A percentile compares a stretch with the other conserved stretches of the same genome.
phyloP scores from a whole-genome alignment of 208 protist species.

The Leishmania arabica region DNA sequence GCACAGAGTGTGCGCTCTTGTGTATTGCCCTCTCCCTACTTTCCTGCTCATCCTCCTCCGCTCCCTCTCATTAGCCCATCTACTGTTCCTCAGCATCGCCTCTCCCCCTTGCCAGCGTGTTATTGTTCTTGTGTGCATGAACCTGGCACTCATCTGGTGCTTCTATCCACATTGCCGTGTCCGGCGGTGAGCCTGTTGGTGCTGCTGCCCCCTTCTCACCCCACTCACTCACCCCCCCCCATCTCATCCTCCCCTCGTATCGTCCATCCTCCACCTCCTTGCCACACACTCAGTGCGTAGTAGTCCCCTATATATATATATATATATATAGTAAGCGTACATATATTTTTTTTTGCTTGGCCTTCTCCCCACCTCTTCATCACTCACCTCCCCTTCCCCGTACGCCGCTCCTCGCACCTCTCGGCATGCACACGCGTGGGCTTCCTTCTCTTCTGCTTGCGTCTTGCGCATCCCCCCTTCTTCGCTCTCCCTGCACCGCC shows the following conservation, averaged over 20 bases:
- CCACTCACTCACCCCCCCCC: background rate
- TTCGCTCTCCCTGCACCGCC: background rate
- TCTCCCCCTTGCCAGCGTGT: background rate
- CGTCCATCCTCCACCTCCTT: background rate
- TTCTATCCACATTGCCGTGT: background rate
- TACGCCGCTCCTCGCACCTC: background rate
- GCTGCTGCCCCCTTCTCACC: background rate
- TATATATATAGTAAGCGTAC: too few relatives aligned
- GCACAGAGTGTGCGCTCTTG: background rate
- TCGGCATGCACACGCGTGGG: background rate
- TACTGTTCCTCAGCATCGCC: background rate
- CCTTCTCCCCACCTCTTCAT: background rate
- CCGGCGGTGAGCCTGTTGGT: background rate
- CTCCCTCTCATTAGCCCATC: background rate
- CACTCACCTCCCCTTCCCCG: background rate
- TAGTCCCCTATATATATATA: background rate
- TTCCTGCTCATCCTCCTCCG: background rate
- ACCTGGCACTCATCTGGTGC: background rate
- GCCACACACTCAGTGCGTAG: background rate
- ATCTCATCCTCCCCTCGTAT: background rate
- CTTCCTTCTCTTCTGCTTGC: background rate
- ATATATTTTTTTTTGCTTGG: background rate
- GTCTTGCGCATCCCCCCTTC: background rate
- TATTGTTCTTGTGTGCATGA: background rate
- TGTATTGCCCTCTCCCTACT: background rate